These are phyloP conservation scores for Rhexocercosporidium sp. DNA, from an alignment of 2,329 filamentous ascomycete species.

Conservation along the genomic window DNA sequence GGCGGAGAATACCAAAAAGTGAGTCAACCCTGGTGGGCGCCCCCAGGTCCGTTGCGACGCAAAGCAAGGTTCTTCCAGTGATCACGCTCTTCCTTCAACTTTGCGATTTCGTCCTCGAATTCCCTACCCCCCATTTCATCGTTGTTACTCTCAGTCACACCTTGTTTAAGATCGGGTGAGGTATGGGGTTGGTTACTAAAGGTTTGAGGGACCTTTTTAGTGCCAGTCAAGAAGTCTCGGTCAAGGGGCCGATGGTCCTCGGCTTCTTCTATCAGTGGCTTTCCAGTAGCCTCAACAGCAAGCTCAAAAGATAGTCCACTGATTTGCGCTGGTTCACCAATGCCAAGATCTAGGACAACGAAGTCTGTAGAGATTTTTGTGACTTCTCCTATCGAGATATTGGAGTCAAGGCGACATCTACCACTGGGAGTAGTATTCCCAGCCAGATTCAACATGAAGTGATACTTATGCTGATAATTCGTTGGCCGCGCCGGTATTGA, in stretches of 20 bases:
- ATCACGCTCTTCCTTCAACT: slow-evolving; percentile 69
- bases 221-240: background rate
- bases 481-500: background rate
- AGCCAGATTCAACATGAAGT: background rate
- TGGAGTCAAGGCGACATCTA: background rate
- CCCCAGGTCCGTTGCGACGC: slow-evolving; percentile 10
- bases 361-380: background rate
- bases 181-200: background rate
- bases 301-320: background rate
- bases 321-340: background rate
- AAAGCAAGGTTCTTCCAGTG: slow-evolving; percentile 60
- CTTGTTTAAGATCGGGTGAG: background rate
- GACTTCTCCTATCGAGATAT: background rate
- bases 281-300: background rate
- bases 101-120: slow-evolving; percentile 74
- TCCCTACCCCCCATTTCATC: background rate
- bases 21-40: slow-evolving; percentile 30
- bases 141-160: background rate
- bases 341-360: background rate
- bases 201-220: background rate
- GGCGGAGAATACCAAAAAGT: slow-evolving; percentile 34
- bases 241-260: background rate
- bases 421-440: background rate
- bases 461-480: background rate
- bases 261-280: background rate